Conservation (phyloP, 257 asterid species). For the Linderniella brevidens region DNA sequence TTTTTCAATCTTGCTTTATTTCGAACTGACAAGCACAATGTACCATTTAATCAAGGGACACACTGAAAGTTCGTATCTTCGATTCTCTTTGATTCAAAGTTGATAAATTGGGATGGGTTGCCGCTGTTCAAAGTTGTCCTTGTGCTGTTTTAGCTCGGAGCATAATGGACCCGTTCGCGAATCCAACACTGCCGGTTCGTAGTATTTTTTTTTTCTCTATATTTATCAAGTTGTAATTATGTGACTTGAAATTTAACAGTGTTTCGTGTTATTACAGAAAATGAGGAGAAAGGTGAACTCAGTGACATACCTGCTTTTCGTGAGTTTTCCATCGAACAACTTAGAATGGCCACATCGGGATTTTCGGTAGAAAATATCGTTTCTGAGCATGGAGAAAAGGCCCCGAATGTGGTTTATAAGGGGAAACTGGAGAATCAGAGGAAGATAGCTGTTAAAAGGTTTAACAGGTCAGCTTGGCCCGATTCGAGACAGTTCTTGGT, state of each 20-base stretch:
- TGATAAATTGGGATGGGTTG: constrained; percentile 32
- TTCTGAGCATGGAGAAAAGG: constrained; percentile 93
- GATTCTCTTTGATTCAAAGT: constrained; percentile 8
- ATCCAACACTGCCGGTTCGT: constrained; percentile 23
- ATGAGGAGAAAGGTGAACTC: constrained; percentile 52
- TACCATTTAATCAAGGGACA: constrained; percentile 13
- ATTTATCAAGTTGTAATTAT: no score
- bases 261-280: constrained; percentile 24
- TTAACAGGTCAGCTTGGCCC: constrained; percentile 81
- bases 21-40: background rate
- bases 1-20: background rate
- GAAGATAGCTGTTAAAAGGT: constrained; percentile 83
- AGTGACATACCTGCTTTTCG: constrained; percentile 65
- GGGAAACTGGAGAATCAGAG: constrained; percentile 77
- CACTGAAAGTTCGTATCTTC: constrained; percentile 12
- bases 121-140: constrained; percentile 25
- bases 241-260: no score
- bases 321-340: constrained; percentile 70
- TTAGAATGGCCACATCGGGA: constrained; percentile 67
- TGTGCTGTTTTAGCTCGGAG: constrained; percentile 30
- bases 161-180: constrained; percentile 27
- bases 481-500: constrained; percentile 85
- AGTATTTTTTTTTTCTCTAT: no score
- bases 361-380: constrained; percentile 86
- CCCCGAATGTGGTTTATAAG: constrained; percentile 83